phyloP scores from a whole-genome alignment of 257 asterid genomes.

The Rhazya stricta region DNA sequence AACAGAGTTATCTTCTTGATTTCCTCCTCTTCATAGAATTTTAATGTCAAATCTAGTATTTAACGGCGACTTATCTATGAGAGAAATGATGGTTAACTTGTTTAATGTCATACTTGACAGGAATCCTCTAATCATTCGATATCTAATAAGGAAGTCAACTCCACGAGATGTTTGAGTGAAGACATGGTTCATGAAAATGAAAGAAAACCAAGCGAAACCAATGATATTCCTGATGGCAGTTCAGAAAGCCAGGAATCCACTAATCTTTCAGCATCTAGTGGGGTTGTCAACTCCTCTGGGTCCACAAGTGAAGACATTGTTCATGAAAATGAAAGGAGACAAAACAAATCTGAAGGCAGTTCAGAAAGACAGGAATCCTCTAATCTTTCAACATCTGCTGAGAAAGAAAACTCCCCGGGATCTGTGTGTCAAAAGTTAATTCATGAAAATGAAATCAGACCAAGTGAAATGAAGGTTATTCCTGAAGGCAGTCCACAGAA shows the following conservation, averaged over 20 bases:
- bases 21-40: not conserved
- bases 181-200: not conserved
- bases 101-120: not conserved
- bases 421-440: not conserved
- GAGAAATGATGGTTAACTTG: slow-evolving; percentile 7
- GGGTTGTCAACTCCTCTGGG: not conserved
- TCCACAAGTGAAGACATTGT: not conserved
- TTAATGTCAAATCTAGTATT: not conserved
- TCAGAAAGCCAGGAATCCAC: not conserved
- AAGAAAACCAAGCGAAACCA: not conserved
- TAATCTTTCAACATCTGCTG: slow-evolving; percentile 15
- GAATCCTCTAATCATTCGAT: not conserved
- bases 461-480: not conserved
- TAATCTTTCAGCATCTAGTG: no score
- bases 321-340: not conserved
- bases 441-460: slow-evolving; percentile 16
- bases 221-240: not conserved
- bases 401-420: slow-evolving; percentile 16
- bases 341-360: not conserved
- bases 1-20: not conserved
- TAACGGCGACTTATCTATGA: not conserved
- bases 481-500: not conserved
- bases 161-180: not conserved
- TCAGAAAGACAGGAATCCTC: slow-evolving; percentile 22
- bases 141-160: not conserved